Evolutionary conservation across 306 rosid genomes (phyloP), one percentile per base, ranked within the genome.

Genomic region (Mimosa bimucronata): DNA sequence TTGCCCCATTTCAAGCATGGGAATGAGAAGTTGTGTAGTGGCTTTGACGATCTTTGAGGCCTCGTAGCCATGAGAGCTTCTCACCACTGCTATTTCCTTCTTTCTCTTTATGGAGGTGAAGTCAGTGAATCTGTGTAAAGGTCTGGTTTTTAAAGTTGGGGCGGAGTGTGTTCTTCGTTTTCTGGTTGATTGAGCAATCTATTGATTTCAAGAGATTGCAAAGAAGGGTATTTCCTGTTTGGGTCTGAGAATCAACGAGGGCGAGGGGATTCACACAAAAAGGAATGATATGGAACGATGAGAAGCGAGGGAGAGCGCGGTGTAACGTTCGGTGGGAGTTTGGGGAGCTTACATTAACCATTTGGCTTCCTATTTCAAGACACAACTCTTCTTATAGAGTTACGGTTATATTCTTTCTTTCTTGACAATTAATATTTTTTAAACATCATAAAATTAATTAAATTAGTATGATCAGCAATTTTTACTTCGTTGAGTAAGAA

Each of bases 1-100:
- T 62, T 68, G 55, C 86, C 90, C 90, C 90, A 87, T 87, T 84
- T 84, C 71, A 84, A 76, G 41, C 68, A 28, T 37, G 90, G 88
- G 73, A 87, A 76, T 19, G 90, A 84, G 77, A 87, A 87, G 81
- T 87, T 84, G 66, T 87, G 86, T 2, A 87, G 81, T 79, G 76
- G 66, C 50, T 82, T 87, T 31, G 90, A 87, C 74, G 90, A 87
- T 82, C 86, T 73, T 61, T 73, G 81, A 11, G 86, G 73, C 45
- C 57, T 72, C 86, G 50, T 84, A 60, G 82, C 74, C 80, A 82
- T 76, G 76, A 69, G 64, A 74, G 45, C 74, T 77, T 77, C 57
- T 30, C 26, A 66, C 11, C 55, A n/a, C n/a, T 76, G 71, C 55
- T 68, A 37, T 64, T 61, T 80, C 45, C 78, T 70, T 70, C 48